These are phyloP conservation scores for Pichia sp. DNA, from an alignment of 1,139 yeast species.

Conservation along the genomic window DNA sequence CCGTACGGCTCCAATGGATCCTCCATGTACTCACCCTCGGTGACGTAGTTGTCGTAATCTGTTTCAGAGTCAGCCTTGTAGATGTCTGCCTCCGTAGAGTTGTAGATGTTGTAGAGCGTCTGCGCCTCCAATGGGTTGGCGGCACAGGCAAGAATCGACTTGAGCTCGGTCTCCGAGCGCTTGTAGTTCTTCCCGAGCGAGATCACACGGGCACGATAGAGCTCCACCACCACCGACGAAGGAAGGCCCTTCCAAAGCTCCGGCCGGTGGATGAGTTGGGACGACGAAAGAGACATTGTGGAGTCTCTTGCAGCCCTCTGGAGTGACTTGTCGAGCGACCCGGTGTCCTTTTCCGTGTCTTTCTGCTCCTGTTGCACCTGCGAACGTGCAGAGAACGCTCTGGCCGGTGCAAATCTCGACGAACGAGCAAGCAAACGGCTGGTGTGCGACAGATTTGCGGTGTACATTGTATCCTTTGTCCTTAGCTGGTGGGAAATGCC, in stretches of 20 bases:
- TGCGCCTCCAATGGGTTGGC: slow-evolving; percentile 26
- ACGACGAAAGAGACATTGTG: slow-evolving; percentile 20
- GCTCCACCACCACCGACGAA: slow-evolving; percentile 54
- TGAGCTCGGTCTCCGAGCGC: slow-evolving; percentile 45
- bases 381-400: slow-evolving; percentile 3
- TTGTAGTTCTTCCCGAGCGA: slow-evolving; percentile 53
- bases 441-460: neutral
- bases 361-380: slow-evolving; percentile 5
- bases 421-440: neutral
- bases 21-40: slow-evolving; percentile 29
- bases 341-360: neutral
- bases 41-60: slow-evolving; percentile 33
- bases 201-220: slow-evolving; percentile 56
- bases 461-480: neutral
- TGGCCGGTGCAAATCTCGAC: neutral
- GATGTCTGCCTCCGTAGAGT: slow-evolving; percentile 35
- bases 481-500: neutral
- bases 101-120: slow-evolving; percentile 31
- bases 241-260: slow-evolving; percentile 67
- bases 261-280: slow-evolving; percentile 40
- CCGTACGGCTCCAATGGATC: slow-evolving; percentile 35
- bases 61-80: slow-evolving; percentile 33
- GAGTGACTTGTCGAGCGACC: slow-evolving; percentile 7
- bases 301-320: slow-evolving; percentile 13
- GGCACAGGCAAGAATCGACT: slow-evolving; percentile 41